Evolutionary conservation across 2,329 filamentous ascomycete genomes (phyloP).

Genomic region (Simplicillium aogashimaense): DNA sequence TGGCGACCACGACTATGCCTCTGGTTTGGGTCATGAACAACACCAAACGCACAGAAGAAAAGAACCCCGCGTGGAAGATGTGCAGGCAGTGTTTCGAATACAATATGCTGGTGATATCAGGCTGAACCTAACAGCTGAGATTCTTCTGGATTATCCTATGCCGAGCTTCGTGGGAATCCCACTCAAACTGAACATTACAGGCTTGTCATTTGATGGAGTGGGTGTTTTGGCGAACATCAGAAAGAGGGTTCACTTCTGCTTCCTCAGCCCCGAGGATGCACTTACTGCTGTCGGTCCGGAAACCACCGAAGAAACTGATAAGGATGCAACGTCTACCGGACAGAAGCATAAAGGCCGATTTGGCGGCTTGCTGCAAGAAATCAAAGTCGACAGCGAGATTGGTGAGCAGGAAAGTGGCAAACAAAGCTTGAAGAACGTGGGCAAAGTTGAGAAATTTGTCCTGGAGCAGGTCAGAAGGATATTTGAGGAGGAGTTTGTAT

Average conservation of each 20-base stretch:
- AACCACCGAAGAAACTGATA: constrained; percentile 19
- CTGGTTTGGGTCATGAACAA: constrained; percentile 4
- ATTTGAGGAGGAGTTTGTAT: constrained; percentile 97
- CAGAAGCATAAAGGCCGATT: constrained; percentile 28
- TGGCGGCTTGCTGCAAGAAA: constrained; percentile 79
- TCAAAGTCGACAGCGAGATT: constrained; percentile 95
- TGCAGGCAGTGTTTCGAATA: constrained; percentile 88
- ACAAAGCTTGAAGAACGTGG: constrained; percentile 95
- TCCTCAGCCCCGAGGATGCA: constrained; percentile 85
- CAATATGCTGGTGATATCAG: constrained; percentile 81
- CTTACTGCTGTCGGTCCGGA: constrained; percentile 55
- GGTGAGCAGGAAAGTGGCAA: constrained; percentile 84
- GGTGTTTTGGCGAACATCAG: constrained; percentile 88
- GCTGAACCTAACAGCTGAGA: constrained; percentile 85
- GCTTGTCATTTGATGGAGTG: constrained; percentile 88
- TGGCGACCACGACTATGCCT: constrained; percentile 18
- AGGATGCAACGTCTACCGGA: constrained; percentile 10
- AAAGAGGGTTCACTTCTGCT: constrained; percentile 85
- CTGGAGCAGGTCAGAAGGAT: constrained; percentile 93
- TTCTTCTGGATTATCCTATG: constrained; percentile 96
- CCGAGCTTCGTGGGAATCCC: constrained; percentile 95
- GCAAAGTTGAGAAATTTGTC: constrained; percentile 96
- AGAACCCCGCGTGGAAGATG: constrained; percentile 72
- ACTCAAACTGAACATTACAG: constrained; percentile 88
- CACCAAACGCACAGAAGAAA: constrained; percentile 34